Evolutionary conservation across 2,329 filamentous ascomycete species (phyloP).

Genomic region (Ustulina deusta): DNA sequence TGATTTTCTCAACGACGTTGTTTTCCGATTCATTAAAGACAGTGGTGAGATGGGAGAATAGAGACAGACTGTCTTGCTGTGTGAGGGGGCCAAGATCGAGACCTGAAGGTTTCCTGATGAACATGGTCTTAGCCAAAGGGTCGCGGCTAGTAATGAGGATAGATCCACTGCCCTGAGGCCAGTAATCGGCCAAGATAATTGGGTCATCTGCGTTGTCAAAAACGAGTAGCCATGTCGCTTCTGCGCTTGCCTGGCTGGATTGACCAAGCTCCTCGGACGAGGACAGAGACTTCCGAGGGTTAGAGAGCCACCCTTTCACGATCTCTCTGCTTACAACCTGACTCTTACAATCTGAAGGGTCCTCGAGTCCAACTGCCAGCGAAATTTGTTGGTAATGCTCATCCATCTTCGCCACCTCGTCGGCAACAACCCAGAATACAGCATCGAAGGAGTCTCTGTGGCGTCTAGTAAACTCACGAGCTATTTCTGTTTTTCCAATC

Average conservation of each 20-base stretch:
- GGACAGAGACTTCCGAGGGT: background rate
- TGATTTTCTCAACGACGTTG: too few species aligned
- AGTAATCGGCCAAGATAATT: slow-evolving; percentile 44
- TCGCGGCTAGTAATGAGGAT: slow-evolving; percentile 48
- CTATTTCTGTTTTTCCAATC: slow-evolving; percentile 20
- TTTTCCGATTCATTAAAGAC: too few species aligned
- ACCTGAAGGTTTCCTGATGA: background rate
- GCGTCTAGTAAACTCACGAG: slow-evolving; percentile 6
- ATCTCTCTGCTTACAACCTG: background rate
- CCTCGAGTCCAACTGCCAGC: background rate
- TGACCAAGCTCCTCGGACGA: too few species aligned
- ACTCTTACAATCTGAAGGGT: background rate
- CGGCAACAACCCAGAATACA: slow-evolving; percentile 9
- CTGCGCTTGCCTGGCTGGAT: background rate
- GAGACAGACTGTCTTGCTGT: too few species aligned
- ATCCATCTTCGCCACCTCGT: slow-evolving; percentile 8
- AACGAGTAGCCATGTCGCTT: slow-evolving; percentile 45
- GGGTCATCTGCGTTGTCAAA: slow-evolving; percentile 46
- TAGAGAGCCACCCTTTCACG: background rate
- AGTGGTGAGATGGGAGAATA: too few species aligned
- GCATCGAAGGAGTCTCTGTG: slow-evolving; percentile 14
- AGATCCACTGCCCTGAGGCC: slow-evolving; percentile 43
- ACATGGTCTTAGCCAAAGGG: slow-evolving; percentile 40
- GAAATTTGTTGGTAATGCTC: background rate
- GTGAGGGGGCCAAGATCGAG: too few species aligned